These are phyloP conservation scores for Silene conica DNA, from an alignment of 148 eudicot genomes.

Conservation along the genomic window DNA sequence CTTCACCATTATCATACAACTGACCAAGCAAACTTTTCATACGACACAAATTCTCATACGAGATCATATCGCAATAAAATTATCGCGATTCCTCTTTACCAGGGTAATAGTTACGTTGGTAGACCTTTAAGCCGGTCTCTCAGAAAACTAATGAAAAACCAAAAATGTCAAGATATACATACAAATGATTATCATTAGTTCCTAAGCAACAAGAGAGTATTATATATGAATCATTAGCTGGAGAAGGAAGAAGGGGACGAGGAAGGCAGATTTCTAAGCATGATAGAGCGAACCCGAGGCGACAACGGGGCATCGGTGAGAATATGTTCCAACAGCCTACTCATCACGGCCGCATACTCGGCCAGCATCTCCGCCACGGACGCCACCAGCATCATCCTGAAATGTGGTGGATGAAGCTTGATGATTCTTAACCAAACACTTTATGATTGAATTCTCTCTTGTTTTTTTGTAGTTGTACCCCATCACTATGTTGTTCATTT, in stretches of 20 bases:
- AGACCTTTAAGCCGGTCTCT: neutral
- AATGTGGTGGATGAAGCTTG: neutral
- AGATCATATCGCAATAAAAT: too few relatives aligned
- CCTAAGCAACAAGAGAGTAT: neutral
- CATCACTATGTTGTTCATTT: too few relatives aligned
- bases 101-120: too few relatives aligned
- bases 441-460: neutral
- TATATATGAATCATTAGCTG: neutral
- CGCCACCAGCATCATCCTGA: constrained; percentile 57
- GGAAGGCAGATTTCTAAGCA: constrained; percentile 33
- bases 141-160: neutral
- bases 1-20: neutral
- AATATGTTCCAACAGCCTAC: constrained; percentile 46
- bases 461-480: neutral
- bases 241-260: constrained; percentile 34
- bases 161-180: neutral
- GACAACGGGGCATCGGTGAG: constrained; percentile 45
- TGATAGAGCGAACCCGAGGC: constrained; percentile 43
- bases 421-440: neutral
- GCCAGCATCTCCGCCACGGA: constrained; percentile 54
- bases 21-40: neutral
- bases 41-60: neutral
- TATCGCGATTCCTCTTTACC: neutral
- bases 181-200: neutral
- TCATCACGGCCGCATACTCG: constrained; percentile 55